Percentiles rank a stretch among this genome's conserved stretches.
Evolutionary conservation across 306 rosid genomes (phyloP).

Genomic region (Vigna trinervia): DNA sequence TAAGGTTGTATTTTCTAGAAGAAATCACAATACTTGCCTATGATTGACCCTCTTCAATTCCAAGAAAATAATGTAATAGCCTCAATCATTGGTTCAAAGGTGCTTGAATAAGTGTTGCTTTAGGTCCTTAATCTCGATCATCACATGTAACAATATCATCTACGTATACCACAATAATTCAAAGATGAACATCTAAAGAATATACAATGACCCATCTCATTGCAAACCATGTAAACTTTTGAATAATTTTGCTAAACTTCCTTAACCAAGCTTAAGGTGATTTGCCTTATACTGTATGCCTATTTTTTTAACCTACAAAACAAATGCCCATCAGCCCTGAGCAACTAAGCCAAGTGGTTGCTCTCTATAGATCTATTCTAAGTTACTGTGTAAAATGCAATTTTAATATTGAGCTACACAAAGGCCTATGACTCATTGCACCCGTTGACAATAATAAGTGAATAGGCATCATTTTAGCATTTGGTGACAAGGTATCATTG

Average conservation of each 20-base stretch:
- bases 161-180: background rate
- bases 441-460: too few relatives aligned
- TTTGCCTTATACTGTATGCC: too few relatives aligned
- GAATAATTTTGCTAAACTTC: background rate
- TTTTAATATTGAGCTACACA: too few relatives aligned
- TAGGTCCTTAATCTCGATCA: background rate
- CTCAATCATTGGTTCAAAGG: background rate
- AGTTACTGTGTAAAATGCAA: too few relatives aligned
- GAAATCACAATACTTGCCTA: background rate
- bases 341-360: background rate
- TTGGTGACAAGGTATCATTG: too few relatives aligned
- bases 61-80: background rate
- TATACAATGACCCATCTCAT: background rate
- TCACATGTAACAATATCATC: background rate
- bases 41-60: background rate
- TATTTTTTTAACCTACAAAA: too few relatives aligned
- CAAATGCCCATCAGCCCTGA: too few relatives aligned
- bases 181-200: background rate
- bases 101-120: background rate
- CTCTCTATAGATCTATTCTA: background rate
- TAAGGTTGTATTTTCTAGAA: background rate
- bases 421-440: too few relatives aligned
- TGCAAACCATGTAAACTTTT: background rate
- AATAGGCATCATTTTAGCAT: too few relatives aligned
- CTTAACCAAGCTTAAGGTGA: too few relatives aligned